Base-by-base conservation (phyloP, 106 monocot species). In the Posidonia australis region DNA sequence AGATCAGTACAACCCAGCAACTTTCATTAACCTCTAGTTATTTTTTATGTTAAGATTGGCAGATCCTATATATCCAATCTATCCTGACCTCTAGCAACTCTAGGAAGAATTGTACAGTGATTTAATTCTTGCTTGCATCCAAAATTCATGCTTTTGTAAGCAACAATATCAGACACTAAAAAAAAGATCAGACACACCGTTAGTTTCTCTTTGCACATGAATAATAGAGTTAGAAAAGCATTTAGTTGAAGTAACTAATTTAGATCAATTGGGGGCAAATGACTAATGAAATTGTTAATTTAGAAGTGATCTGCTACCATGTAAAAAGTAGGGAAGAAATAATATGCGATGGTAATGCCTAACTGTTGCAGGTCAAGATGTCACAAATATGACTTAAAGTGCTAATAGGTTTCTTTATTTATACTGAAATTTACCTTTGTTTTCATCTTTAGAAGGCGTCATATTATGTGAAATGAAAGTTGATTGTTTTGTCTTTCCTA, bases 401-500 rank as follows among this genome's bases (percentile, higher is more conserved):
- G n/a, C n/a, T n/a, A n/a, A n/a, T n/a, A n/a, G n/a, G n/a, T n/a
- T n/a, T n/a, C n/a, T n/a, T n/a, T n/a, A n/a, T n/a, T n/a, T n/a
- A n/a, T n/a, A n/a, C n/a, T n/a, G n/a, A n/a, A n/a, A n/a, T n/a
- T n/a, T n/a, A n/a, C n/a, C n/a, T n/a, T n/a, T n/a, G n/a, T n/a
- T n/a, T 49, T 49, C n/a, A 17, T 14, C 13, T 12, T 49, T 17
- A 17, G 49, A 49, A 49, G 49, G 5, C 13, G 0, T 49, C 36
- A 36, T 36, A 36, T 36, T 49, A 17, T 49, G 10, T 27, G 58
- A 53, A 53, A 54, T 22, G 9, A n/a, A 10, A 22, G 22, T 54
- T 60, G 17, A 60, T 44, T 77, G 9, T 54, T 52, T 48, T 51
- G 42, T 68, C 14, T 59, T 44, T 65, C 69, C 2, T 55, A 44